These are phyloP conservation scores for Ganoderma lucidum DNA, from an alignment of 1,284 basidiomycete genomes.

Conservation along the genomic window DNA sequence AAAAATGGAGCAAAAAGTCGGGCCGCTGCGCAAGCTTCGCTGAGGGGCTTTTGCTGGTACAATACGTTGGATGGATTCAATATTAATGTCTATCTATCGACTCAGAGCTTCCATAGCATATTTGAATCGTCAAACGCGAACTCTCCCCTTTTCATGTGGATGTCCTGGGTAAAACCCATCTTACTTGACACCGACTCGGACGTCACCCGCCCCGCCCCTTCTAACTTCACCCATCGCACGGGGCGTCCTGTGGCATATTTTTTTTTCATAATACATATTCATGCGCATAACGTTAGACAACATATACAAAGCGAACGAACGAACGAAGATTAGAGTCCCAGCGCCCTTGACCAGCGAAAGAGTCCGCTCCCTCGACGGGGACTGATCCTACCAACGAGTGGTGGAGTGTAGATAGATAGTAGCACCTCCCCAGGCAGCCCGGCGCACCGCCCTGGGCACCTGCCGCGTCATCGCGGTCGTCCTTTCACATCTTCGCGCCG, in stretches of 20 bases:
- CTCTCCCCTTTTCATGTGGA: neutral
- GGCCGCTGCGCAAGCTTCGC: neutral
- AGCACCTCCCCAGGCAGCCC: conserved; percentile 1
- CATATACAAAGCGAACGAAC: conserved; percentile 29
- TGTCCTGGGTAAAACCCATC: neutral
- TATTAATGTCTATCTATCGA: neutral
- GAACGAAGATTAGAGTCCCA: conserved; percentile 34
- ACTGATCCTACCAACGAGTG: conserved; percentile 30
- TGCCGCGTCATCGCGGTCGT: conserved; percentile 7
- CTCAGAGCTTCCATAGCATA: neutral
- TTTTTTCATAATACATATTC: conserved; percentile 18
- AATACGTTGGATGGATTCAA: neutral
- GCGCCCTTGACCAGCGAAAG: conserved; percentile 31
- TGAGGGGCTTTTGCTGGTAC: neutral
- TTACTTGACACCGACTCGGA: neutral
- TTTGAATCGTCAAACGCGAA: neutral
- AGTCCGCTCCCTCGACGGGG: conserved; percentile 35
- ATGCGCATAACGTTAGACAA: conserved; percentile 27
- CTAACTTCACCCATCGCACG: neutral
- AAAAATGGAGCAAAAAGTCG: neutral
- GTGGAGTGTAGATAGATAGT: conserved; percentile 1
- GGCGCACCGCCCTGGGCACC: neutral
- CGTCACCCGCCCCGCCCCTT: neutral
- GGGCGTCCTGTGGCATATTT: neutral
- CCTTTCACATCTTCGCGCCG: conserved; percentile 30